Base-by-base conservation (phyloP, 257 asterid species). In the Fraxinus cuspidata region DNA sequence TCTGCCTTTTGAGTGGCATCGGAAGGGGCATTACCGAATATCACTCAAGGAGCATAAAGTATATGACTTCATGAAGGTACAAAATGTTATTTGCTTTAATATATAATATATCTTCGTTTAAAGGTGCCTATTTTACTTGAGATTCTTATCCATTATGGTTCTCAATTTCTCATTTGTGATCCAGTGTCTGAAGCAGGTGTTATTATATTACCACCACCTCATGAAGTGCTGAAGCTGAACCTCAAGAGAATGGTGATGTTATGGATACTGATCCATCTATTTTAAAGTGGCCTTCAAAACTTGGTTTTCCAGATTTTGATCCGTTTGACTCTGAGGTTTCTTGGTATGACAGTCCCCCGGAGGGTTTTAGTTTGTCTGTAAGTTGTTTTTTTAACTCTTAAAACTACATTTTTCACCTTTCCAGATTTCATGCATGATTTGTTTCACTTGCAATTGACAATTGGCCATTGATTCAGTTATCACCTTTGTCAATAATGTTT, bases 41-140 rank as follows among this genome's bases (percentile, higher is more conserved):
- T 92, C 99, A 2, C 81, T 92, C 70, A 92, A 84, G 91, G 98
- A 96, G 88, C 98, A 96, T 79, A 92, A 85, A 77, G 97, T 93
- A 67, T 96, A 93, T 42, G 98, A 92, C 84, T 93, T 84, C 94
- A 92, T 23, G 99, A 93, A 82, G 90, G 99, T 95, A 90, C 71
- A 82, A 40, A 19, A 56, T 65, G 21, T 69, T 74, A 77, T 71
- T 47, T 16, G 72, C 70, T 21, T 74, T 28, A n/a, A n/a, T n/a
- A n/a, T n/a, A n/a, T n/a, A n/a, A n/a, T 58, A 58, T 23, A 49
- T 40, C 58, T 42, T 70, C 29, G 51, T 25, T 11, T 53, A 34
- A 81, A 47, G 38, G 49, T 34, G 77, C 56, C 44, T 67, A 65
- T 35, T 67, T 76, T 78, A 38, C 68, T 34, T 71, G 81, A 69